Evolutionary conservation across 192 early-diverging fungal species (phyloP), one percentile per base, ranked within the genome.

Genomic region (Dispira simplex): DNA sequence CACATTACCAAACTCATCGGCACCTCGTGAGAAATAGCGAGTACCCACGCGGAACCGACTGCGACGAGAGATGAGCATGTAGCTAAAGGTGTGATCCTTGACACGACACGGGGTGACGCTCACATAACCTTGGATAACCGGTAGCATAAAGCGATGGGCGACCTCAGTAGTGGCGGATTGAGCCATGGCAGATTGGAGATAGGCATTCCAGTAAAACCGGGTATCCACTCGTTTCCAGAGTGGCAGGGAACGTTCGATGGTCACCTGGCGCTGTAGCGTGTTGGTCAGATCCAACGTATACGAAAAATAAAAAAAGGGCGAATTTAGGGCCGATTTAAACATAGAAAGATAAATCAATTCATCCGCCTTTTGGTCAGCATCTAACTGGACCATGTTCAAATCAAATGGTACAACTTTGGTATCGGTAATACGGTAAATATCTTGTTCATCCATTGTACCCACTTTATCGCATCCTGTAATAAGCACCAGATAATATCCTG

Each of bases 181-280:
- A 68, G 43, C 78, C 75, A 23, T 72, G 65, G 83, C 78, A 58
- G 80, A 68, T 32, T 80, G 73, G 21, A 92, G 70, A 49, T 82
- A 78, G 28, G 72, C 77, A 77, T 98, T 99, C 90, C 87, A 99
- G 70, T 93, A 97, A 73, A 97, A 99, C 54, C 91, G 79, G 57
- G 93, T 89, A 72, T 95, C 91, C 23, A 57, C 55, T 26, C 27
- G 56, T 55, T 60, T 67, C 65, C 67, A 77, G 52, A 72, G 58
- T 21, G 67, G 26, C 23, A 44, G 32, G 54, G 56, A 27, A 66
- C 39, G 16, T 45, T 67, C 68, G 73, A 26, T 32, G 67, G 57
- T 26, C 45, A 67, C 65, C 69, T 87, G 85, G 49, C 90, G 79
- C 71, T 97, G 90, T 39, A 90, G 64, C 26, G 85, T 80, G 63